Percentiles rank a stretch among this genome's conserved stretches.
phyloP scores from a whole-genome alignment of 1,139 yeast species.

The Candida sojae region DNA sequence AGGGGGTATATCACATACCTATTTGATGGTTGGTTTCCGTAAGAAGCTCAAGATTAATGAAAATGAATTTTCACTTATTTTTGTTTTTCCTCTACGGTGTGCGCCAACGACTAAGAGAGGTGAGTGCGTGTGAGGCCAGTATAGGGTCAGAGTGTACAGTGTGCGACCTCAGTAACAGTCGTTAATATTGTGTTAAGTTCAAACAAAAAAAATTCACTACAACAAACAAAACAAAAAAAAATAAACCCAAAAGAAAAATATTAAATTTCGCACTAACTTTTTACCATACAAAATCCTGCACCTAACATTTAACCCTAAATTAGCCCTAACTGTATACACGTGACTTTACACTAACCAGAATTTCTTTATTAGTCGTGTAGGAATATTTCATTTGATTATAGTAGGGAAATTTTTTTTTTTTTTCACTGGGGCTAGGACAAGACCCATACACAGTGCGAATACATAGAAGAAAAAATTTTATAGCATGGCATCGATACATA shows the following conservation, averaged over 20 bases:
- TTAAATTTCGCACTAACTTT: background rate
- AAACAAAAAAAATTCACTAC: too few species aligned
- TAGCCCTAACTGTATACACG: conserved; percentile 4
- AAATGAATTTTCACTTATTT: conserved; percentile 9
- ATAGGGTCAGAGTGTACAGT: background rate
- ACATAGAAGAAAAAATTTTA: background rate
- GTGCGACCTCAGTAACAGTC: background rate
- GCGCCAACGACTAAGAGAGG: background rate
- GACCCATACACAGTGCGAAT: too few species aligned
- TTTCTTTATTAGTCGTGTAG: background rate
- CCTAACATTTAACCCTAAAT: background rate
- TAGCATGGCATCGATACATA: background rate
- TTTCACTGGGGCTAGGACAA: too few species aligned
- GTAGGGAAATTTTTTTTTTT: background rate
- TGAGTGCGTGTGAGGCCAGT: background rate
- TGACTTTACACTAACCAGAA: background rate
- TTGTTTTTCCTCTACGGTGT: conserved; percentile 5
- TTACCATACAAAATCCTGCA: conserved; percentile 5
- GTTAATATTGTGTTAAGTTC: too few species aligned
- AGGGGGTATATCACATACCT: conserved; percentile 10
- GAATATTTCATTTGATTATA: background rate
- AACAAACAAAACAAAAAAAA: too few species aligned
- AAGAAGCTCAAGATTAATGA: conserved; percentile 6
- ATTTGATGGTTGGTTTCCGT: conserved; percentile 10
- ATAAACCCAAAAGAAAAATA: too few species aligned